Base-by-base conservation (phyloP, 176 grass and related monocot genomes). In the Luzula sylvatica region DNA sequence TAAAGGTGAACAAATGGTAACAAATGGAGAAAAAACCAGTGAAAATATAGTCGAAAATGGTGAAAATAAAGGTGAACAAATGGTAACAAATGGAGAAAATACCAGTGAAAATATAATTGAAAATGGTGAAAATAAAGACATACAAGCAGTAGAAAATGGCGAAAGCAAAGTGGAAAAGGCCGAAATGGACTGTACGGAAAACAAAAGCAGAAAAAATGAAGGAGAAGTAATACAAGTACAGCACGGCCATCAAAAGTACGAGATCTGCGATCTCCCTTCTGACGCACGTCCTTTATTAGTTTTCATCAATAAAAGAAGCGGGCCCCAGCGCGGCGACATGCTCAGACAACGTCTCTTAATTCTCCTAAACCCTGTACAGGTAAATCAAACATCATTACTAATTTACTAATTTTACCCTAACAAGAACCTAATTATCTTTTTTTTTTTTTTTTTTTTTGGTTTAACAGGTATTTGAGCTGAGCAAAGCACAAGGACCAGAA, bases 241-340 rank as follows among this genome's bases (percentile, higher is more conserved):
- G 30, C 75, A 70, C 60, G 59, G 59, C 15, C 68, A 73, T 72
- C 67, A 89, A 50, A 83, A 76, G 35, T 73, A 77, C 49, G 82
- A 79, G 69, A 68, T 87, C 55, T 53, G 64, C 32, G 79, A 76
- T 1, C 52, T 82, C 20, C 71, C 82, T 75, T 66, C 78, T 61
- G 78, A 94, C 82, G 70, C 63, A 27, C 78, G 87, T 61, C 87
- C 87, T 11, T 67, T 94, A 12, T 52, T 94, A 57, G 87, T 94
- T 51, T 94, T 94, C 16, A 63, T 94, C 47, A 94, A 94, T 78
- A 94, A 94, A 74, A 87, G 67, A 85, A 94, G 87, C 46, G 87
- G 87, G 55, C 78, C 78, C 4, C 87, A 94, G 63, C 61, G 63
- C 17, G 87, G 87, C 13, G 75, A 73, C 27, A 82, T 72, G 68